phyloP scores from a whole-genome alignment of 352 stramenopile genomes.

The Pythium phragmitis region DNA sequence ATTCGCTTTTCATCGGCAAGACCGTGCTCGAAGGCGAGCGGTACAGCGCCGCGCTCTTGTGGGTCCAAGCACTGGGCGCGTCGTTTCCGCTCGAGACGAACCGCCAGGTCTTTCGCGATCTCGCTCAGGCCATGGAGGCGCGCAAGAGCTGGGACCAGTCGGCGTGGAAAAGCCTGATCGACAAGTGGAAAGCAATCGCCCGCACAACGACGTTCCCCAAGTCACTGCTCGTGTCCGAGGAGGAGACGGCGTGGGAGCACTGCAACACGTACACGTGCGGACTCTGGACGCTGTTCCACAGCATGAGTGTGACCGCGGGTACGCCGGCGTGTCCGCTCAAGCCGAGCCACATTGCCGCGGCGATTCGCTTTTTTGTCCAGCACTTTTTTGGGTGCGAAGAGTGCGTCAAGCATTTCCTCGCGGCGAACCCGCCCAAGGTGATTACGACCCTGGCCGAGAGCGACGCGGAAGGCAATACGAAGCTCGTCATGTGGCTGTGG shows the following conservation, averaged over 20 bases:
- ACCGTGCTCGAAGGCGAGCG: conserved; percentile 60
- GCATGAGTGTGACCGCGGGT: conserved; percentile 49
- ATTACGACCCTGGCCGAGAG: conserved; percentile 42
- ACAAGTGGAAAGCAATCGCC: conserved; percentile 53
- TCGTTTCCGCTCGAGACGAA: conserved; percentile 74
- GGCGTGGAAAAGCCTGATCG: conserved; percentile 63
- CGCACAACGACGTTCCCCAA: conserved; percentile 53
- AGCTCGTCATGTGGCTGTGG: conserved; percentile 75
- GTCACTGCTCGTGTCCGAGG: conserved; percentile 55
- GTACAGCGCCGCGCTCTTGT: conserved; percentile 62
- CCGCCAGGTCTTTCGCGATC: conserved; percentile 40
- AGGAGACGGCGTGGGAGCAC: conserved; percentile 45
- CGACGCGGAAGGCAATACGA: conserved; percentile 39
- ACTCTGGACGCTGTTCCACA: conserved; percentile 84
- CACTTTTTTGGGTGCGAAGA: conserved; percentile 86
- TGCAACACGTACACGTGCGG: conserved; percentile 83
- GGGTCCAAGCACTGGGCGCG: conserved; percentile 54
- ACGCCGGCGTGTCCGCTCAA: conserved; percentile 39
- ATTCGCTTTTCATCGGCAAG: conserved; percentile 67
- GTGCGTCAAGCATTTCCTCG: conserved; percentile 72
- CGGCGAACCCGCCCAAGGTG: conserved; percentile 55
- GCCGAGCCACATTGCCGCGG: conserved; percentile 51
- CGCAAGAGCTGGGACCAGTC: conserved; percentile 46
- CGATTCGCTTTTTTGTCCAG: conserved; percentile 70
- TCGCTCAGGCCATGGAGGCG: conserved; percentile 40